Percentiles rank a stretch among this genome's conserved stretches.
phyloP scores from a whole-genome alignment of 495 filamentous ascomycete species.

The Hyaloscypha bicolor region DNA sequence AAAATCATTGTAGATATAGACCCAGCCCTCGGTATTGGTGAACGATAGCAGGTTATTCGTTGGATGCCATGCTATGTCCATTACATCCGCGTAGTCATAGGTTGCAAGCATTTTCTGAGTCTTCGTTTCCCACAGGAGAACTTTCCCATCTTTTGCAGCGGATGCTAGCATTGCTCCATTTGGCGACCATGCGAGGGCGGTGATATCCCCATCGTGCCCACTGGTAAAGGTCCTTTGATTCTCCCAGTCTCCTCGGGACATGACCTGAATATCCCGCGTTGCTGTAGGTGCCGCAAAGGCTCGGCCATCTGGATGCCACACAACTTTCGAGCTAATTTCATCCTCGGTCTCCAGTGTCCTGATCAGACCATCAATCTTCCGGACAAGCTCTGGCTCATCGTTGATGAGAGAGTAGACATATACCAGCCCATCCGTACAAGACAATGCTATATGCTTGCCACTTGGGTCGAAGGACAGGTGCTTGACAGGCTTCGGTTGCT shows the following conservation, averaged over 20 bases:
- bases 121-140: constrained; percentile 87
- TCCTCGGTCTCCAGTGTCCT: constrained; percentile 74
- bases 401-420: constrained; percentile 85
- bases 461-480: constrained; percentile 87
- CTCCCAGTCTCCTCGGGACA: constrained; percentile 85
- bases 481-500: constrained; percentile 82
- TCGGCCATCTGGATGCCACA: constrained; percentile 94
- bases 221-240: constrained; percentile 74
- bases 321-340: constrained; percentile 72
- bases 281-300: constrained; percentile 86
- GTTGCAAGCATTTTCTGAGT: constrained; percentile 75
- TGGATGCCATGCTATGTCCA: constrained; percentile 90
- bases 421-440: constrained; percentile 82
- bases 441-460: constrained; percentile 74
- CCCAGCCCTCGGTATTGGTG: constrained; percentile 85
- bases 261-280: constrained; percentile 81
- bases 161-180: constrained; percentile 88
- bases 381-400: constrained; percentile 78
- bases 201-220: constrained; percentile 85
- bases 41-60: constrained; percentile 85
- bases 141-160: constrained; percentile 78
- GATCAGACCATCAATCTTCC: constrained; percentile 85
- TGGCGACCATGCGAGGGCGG: constrained; percentile 86
- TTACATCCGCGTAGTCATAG: constrained; percentile 78
- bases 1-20: constrained; percentile 84